Conservation (phyloP, 208 protist genomes). For the Endotrypanum monterogeii region DNA sequence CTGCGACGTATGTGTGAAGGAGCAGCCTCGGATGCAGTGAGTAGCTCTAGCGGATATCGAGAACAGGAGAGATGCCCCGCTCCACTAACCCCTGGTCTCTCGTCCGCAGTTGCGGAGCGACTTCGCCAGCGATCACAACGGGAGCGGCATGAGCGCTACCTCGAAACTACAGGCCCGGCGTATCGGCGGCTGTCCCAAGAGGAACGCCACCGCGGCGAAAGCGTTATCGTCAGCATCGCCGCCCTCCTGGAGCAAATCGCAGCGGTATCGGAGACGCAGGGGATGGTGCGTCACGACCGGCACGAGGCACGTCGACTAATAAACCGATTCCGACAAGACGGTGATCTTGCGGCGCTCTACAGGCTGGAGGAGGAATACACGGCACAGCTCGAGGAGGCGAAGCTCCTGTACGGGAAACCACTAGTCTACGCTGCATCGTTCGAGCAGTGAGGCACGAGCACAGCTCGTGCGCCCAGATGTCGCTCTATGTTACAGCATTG, state of each 20-base stretch:
- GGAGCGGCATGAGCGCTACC: constrained; percentile 28
- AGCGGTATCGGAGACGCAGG: constrained; percentile 37
- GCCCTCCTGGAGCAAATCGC: constrained; percentile 57
- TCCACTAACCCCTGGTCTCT: not conserved
- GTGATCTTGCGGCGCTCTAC: constrained; percentile 52
- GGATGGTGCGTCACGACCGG: constrained; percentile 44
- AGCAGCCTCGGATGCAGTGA: not conserved
- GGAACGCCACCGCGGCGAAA: constrained; percentile 42
- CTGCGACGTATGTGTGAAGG: constrained; percentile 7
- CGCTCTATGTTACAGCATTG: too few species aligned
- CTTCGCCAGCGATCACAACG: constrained; percentile 6
- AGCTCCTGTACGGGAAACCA: constrained; percentile 30
- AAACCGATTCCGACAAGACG: constrained; percentile 48
- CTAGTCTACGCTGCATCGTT: constrained; percentile 19
- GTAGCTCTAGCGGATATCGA: not conserved
- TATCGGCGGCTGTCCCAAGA: constrained; percentile 36
- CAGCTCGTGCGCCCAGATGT: not conserved
- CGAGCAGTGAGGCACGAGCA: not conserved
- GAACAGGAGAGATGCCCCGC: not conserved
- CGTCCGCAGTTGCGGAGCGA: constrained; percentile 12
- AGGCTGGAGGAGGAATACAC: constrained; percentile 43
- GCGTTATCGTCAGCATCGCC: constrained; percentile 51
- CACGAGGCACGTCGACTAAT: constrained; percentile 47
- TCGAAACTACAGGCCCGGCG: constrained; percentile 18
- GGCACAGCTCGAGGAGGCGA: constrained; percentile 40